These are phyloP conservation scores for Cronartium ribicola DNA, from an alignment of 1,284 basidiomycete species.

Conservation along the genomic window DNA sequence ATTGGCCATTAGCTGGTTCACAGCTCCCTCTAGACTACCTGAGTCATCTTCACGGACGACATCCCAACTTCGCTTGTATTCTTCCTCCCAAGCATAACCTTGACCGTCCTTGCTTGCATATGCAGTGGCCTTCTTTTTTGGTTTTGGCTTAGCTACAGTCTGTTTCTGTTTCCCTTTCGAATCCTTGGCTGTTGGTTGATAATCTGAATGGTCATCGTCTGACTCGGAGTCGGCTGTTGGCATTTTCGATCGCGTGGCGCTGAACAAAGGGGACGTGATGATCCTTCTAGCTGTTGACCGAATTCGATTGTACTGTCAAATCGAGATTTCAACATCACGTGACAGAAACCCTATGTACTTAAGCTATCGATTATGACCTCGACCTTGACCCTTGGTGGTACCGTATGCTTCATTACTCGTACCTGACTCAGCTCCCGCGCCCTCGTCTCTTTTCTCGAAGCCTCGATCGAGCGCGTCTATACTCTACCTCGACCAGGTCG, in stretches of 20 bases:
- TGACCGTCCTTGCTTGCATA: slow-evolving; percentile 42
- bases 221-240: background rate
- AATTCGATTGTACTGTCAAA: too few species aligned
- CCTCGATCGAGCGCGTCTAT: too few species aligned
- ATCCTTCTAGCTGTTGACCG: too few species aligned
- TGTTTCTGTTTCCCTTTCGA: background rate
- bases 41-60: slow-evolving; percentile 91
- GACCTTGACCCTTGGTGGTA: background rate
- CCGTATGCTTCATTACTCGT: background rate
- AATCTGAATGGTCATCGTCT: background rate
- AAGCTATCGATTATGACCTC: background rate
- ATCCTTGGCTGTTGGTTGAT: background rate
- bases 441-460: too few species aligned
- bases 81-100: slow-evolving; percentile 87
- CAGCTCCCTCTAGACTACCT: slow-evolving; percentile 82
- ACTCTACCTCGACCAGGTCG: too few species aligned
- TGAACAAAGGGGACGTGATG: too few species aligned
- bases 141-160: background rate
- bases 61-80: slow-evolving; percentile 92
- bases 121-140: slow-evolving; percentile 33
- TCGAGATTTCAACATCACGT: too few species aligned
- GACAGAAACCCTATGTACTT: too few species aligned
- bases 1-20: slow-evolving; percentile 80
- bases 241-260: too few species aligned
- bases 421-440: background rate